Evolutionary conservation across 2,329 filamentous ascomycete species (phyloP), one percentile per base, ranked within the genome.

Genomic region (Claviceps capensis): DNA sequence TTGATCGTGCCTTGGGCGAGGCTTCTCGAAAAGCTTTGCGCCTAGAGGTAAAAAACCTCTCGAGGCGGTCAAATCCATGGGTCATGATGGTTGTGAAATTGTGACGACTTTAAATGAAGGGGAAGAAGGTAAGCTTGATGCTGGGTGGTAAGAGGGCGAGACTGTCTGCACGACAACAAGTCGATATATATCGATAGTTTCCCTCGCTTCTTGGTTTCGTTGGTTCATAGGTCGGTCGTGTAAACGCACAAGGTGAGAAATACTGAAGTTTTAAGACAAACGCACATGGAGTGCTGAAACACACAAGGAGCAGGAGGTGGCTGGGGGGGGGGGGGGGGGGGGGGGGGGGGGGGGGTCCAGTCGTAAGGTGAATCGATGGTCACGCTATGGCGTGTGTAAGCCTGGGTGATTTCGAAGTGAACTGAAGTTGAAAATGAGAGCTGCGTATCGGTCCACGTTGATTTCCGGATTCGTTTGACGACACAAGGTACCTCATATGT

Each of bases 21-120:
- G 58, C 53, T 34, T 47, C 26, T 36, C 26, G 34, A 16, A 64
- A 65, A 37, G 59, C 56, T 55, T 68, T 69, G 51, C 65, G 66
- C 59, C 70, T 77, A 51, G 63, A 62, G 51, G 69, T 69, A 61
- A 81, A 79, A 56, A 79, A 67, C 58, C 68, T 70, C 65, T 79
- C 76, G 45, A 80, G 63, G 54, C 67, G 65, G 52, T 75, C 74
- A 44, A 78, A 65, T 13, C 73, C 66, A 59, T 68, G 72, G 50
- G 74, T 67, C 75, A 78, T 76, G 50, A 78, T 76, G 50, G 55
- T 69, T 53, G 53, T n/a, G 30, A 26, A 13, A 38, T 48, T 34
- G 45, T 47, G 37, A 37, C 17, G 26, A 46, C 14, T 34, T 40
- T 34, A 4, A 34, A 34, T 34, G 30, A 34, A 34, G 30, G 30